A percentile compares a stretch with the other conserved stretches of the same genome.
Conservation (phyloP, 257 asterid species). For the Vinca minor region DNA sequence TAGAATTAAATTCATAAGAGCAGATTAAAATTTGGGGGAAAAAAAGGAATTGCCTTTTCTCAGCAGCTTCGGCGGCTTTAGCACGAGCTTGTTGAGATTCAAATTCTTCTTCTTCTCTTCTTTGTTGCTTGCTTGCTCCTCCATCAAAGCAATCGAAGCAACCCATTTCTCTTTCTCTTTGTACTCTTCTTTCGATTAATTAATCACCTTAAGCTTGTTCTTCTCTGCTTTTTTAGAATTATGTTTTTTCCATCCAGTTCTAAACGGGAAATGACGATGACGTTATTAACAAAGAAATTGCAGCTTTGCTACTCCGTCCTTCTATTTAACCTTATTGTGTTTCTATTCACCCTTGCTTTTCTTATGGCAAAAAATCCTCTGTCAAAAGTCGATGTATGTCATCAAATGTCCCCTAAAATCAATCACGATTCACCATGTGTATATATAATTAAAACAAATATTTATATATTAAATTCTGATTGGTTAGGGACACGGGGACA, state of each 20-base stretch:
- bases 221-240: too few species aligned
- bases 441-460: too few species aligned
- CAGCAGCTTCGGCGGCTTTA: constrained; percentile 91
- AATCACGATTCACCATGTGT: too few species aligned
- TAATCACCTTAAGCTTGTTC: too few species aligned
- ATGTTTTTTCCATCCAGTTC: neutral
- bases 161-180: constrained; percentile 37
- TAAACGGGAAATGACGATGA: neutral
- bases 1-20: neutral
- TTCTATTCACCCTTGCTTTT: too few species aligned
- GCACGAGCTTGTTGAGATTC: constrained; percentile 81
- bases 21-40: neutral
- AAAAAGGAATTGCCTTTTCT: constrained; percentile 66
- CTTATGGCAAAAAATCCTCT: too few species aligned
- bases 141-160: constrained; percentile 85
- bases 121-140: constrained; percentile 50
- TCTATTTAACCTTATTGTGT: neutral
- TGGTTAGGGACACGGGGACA: too few species aligned
- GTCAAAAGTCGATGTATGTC: too few species aligned
- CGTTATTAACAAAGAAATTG: neutral
- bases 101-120: constrained; percentile 69
- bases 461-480: too few species aligned
- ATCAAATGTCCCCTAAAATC: too few species aligned
- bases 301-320: neutral
- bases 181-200: neutral